phyloP scores from a whole-genome alignment of 2,329 filamentous ascomycete species.

The Apiospora hydei region DNA sequence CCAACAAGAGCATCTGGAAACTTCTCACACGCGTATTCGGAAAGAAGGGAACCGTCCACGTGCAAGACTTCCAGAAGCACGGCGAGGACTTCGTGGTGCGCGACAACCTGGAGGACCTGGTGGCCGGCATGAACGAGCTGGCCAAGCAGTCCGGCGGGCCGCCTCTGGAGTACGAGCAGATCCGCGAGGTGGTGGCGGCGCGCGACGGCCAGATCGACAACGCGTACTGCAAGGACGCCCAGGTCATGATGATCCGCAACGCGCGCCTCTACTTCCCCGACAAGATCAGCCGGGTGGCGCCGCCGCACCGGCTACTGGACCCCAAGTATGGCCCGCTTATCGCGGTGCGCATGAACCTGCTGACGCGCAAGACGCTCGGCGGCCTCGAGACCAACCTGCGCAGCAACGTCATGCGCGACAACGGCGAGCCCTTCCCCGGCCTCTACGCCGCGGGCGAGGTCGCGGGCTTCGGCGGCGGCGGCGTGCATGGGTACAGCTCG shows the following conservation, averaged over 20 bases:
- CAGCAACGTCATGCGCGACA: slow-evolving; percentile 60
- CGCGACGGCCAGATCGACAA: slow-evolving; percentile 65
- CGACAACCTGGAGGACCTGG: slow-evolving; percentile 62
- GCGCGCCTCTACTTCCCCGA: slow-evolving; percentile 64
- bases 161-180: slow-evolving; percentile 50
- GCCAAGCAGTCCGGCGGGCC: slow-evolving; percentile 55
- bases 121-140: slow-evolving; percentile 66
- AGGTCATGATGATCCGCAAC: slow-evolving; percentile 68
- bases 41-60: slow-evolving; percentile 58
- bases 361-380: slow-evolving; percentile 68
- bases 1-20: slow-evolving; percentile 62
- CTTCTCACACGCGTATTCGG: slow-evolving; percentile 59
- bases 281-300: slow-evolving; percentile 56
- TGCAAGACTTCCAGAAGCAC: slow-evolving; percentile 66
- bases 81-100: slow-evolving; percentile 66
- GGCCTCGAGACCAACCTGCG: slow-evolving; percentile 66
- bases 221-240: slow-evolving; percentile 64
- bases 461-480: slow-evolving; percentile 68
- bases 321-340: slow-evolving; percentile 64
- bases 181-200: slow-evolving; percentile 57
- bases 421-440: slow-evolving; percentile 58
- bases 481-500: slow-evolving; percentile 68
- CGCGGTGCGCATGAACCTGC: slow-evolving; percentile 65
- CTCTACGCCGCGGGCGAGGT: slow-evolving; percentile 67
- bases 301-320: slow-evolving; percentile 62